phyloP scores from a whole-genome alignment of 2,329 filamentous ascomycete genomes.

The Myriosclerotinia scirpicola region DNA sequence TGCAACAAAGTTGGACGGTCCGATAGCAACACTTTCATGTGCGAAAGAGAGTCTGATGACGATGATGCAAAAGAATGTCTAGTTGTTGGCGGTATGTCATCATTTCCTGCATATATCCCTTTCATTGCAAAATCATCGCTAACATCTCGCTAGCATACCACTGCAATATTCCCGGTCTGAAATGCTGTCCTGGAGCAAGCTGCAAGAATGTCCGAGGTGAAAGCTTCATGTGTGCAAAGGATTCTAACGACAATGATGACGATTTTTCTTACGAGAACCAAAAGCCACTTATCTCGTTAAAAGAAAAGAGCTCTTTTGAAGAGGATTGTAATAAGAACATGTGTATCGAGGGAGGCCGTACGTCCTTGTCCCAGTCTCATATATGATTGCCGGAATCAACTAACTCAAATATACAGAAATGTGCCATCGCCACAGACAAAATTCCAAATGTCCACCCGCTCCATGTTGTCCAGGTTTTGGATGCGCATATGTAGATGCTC shows the following conservation, averaged over 20 bases:
- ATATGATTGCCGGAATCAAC: neutral
- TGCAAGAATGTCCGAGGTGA: neutral
- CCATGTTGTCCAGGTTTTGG: neutral
- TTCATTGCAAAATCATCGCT: no score
- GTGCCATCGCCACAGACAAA: neutral
- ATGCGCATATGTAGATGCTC: neutral
- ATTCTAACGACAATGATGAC: neutral
- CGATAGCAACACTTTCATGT: neutral
- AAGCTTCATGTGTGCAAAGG: neutral
- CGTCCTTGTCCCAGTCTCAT: no score
- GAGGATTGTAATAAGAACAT: neutral
- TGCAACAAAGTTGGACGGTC: neutral
- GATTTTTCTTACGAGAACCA: neutral
- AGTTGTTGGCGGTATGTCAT: neutral
- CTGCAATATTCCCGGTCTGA: neutral
- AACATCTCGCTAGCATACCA: neutral
- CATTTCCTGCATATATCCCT: neutral
- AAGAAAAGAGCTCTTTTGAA: neutral
- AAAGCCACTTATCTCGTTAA: neutral
- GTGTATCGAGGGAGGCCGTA: conserved; percentile 10
- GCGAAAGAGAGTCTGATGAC: neutral
- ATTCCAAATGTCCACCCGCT: neutral
- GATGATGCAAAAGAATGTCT: neutral
- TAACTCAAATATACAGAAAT: neutral
- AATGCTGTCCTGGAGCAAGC: conserved; percentile 6